Percentiles rank a stretch among this genome's conserved stretches.
These are phyloP conservation scores for Magnolia kwangsiensis DNA, from an alignment of 164 flowering plant species.

Conservation along the genomic window DNA sequence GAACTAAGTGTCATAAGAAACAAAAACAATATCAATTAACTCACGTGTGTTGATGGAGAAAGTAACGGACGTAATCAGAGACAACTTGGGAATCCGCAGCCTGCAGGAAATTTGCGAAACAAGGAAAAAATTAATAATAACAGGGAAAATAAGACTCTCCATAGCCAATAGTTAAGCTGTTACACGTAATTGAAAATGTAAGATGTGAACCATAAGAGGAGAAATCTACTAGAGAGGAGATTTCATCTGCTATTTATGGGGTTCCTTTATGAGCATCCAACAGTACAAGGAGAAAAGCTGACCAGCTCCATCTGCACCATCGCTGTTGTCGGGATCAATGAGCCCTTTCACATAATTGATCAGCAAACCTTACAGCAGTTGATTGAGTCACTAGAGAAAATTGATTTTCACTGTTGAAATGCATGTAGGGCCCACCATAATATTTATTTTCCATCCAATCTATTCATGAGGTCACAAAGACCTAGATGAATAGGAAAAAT, in stretches of 20 bases:
- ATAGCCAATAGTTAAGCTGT: neutral
- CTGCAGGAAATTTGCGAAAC: slow-evolving; percentile 33
- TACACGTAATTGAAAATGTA: neutral
- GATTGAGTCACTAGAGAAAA: too few relatives aligned
- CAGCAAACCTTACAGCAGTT: too few relatives aligned
- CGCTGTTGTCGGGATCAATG: too few relatives aligned
- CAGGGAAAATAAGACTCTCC: neutral
- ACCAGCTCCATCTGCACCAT: too few relatives aligned
- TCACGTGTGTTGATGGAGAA: slow-evolving; percentile 88
- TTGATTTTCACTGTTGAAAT: too few relatives aligned
- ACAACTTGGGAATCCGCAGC: slow-evolving; percentile 92
- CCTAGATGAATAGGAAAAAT: too few relatives aligned
- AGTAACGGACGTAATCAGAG: slow-evolving; percentile 85
- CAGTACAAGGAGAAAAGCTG: too few relatives aligned
- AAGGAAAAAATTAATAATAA: neutral
- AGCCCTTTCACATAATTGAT: too few relatives aligned
- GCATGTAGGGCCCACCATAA: too few relatives aligned
- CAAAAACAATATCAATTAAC: slow-evolving; percentile 19
- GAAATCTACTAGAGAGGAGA: neutral
- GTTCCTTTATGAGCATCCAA: slow-evolving; percentile 52
- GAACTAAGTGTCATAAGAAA: neutral
- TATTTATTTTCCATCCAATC: too few relatives aligned
- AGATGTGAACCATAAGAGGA: neutral
- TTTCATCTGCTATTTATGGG: slow-evolving; percentile 27
- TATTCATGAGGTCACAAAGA: too few relatives aligned